Evolutionary conservation across 176 grass and related monocot species (phyloP).

Genomic region (Oryza longistaminata): DNA sequence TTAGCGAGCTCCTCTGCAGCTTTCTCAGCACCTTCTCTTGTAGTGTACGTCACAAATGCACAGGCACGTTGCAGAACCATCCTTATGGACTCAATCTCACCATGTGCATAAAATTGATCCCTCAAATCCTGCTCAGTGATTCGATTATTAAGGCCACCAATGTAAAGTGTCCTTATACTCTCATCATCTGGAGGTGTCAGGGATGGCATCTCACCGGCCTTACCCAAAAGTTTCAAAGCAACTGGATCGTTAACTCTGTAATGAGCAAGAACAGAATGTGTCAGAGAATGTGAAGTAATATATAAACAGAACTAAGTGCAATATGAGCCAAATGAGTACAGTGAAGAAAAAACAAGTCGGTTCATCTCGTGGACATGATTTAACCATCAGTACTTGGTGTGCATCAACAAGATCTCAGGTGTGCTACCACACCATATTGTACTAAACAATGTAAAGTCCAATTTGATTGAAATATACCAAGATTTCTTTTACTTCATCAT

Average conservation of each 20-base stretch:
- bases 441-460: background rate
- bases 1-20: conserved; percentile 94
- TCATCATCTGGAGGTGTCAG: conserved; percentile 86
- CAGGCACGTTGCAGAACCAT: conserved; percentile 88
- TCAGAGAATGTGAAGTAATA: conserved; percentile 26
- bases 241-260: conserved; percentile 94
- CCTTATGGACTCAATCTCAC: conserved; percentile 94
- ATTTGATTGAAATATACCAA: background rate
- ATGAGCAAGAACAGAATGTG: conserved; percentile 3
- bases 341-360: background rate
- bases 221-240: conserved; percentile 81
- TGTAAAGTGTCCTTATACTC: conserved; percentile 85
- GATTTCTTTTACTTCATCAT: background rate
- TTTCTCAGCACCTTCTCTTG: conserved; percentile 81
- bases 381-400: background rate
- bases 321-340: background rate
- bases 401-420: background rate
- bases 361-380: background rate
- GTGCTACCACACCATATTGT: background rate
- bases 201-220: conserved; percentile 96
- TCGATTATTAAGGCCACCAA: conserved; percentile 79
- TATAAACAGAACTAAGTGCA: background rate
- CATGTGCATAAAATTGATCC: conserved; percentile 92
- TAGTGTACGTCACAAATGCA: conserved; percentile 92
- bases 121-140: conserved; percentile 84